Evolutionary conservation across 306 rosid species (phyloP), one percentile per base, ranked within the genome.

Genomic region (Senna tora): DNA sequence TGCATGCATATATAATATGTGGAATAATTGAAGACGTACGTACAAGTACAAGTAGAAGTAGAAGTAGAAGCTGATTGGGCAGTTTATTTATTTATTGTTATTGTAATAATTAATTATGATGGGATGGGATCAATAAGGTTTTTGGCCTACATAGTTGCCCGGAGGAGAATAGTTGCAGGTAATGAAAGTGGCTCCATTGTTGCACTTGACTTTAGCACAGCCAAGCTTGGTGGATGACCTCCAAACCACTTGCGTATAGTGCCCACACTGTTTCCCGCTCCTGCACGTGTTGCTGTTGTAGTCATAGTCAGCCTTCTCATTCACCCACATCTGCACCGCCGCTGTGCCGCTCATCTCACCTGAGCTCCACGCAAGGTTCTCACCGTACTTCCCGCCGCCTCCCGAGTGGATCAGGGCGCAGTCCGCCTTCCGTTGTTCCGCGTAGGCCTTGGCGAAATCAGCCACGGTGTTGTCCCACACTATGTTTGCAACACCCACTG

Each of bases 171-270:
- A 87, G 75, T 87, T 87, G 79, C 92, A 89, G 6, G 56, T 43
- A 6, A 87, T 80, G 58, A 87, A 75, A 8, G 86, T 84, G 28
- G 87, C 82, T 0, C 89, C 84, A 78, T 63, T 65, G 19, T 82
- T 9, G 30, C 92, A 87, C 7, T 5, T 46, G 2, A 79, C 88
- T 34, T 78, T 87, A 4, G 85, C 88, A 51, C 92, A 87, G 0
- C 90, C 92, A 4, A 85, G 25, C 9, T 79, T 79, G n/a, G 39
- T 34, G 0, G 93, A 66, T n/a, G 25, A 45, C 7, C 55, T 64
- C 90, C 90, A 88, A 2, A 88, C 82, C 25, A 88, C 81, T 6
- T 83, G 90, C n/a, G 86, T 84, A 13, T 85, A 87, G 63, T 87
- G 89, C 2, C 72, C 30, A 32, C 90, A 87, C 25, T 50, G 33